Percentiles rank a stretch among this genome's conserved stretches.
phyloP scores from a whole-genome alignment of 495 filamentous ascomycete species.

The Neurospora pannonica region DNA sequence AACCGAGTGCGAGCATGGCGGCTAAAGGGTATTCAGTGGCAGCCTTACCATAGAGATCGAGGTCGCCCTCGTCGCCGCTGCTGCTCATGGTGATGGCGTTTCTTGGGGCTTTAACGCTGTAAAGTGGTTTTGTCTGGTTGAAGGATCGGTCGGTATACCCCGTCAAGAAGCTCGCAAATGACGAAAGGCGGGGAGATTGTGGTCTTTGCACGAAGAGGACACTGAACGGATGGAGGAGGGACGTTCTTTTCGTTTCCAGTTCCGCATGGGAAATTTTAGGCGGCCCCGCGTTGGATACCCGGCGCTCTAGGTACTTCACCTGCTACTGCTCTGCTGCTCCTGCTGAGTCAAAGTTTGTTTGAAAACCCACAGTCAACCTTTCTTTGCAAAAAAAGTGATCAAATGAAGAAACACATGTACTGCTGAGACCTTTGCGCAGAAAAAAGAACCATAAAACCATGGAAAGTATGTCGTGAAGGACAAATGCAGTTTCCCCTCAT shows the following conservation, averaged over 20 bases:
- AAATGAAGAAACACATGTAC: background rate
- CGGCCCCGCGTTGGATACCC: background rate
- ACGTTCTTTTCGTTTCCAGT: background rate
- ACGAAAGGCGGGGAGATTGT: background rate
- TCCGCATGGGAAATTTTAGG: background rate
- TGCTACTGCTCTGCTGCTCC: background rate
- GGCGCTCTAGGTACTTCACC: background rate
- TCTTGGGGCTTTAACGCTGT: background rate
- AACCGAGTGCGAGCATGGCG: background rate
- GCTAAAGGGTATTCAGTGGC: background rate
- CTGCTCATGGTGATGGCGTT: constrained; percentile 10
- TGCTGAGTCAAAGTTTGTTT: background rate
- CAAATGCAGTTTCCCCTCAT: background rate
- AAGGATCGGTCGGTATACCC: background rate
- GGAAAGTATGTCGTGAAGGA: background rate
- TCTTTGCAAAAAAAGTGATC: background rate
- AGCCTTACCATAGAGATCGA: constrained; percentile 60
- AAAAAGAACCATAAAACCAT: background rate
- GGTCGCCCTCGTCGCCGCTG: constrained; percentile 31
- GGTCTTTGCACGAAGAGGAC: background rate
- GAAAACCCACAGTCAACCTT: background rate
- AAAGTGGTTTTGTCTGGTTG: background rate
- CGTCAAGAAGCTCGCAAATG: background rate
- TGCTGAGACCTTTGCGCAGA: background rate
- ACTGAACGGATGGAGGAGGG: background rate